phyloP scores from a whole-genome alignment of 2,329 filamentous ascomycete genomes.

The Trichocomaceae sp. region DNA sequence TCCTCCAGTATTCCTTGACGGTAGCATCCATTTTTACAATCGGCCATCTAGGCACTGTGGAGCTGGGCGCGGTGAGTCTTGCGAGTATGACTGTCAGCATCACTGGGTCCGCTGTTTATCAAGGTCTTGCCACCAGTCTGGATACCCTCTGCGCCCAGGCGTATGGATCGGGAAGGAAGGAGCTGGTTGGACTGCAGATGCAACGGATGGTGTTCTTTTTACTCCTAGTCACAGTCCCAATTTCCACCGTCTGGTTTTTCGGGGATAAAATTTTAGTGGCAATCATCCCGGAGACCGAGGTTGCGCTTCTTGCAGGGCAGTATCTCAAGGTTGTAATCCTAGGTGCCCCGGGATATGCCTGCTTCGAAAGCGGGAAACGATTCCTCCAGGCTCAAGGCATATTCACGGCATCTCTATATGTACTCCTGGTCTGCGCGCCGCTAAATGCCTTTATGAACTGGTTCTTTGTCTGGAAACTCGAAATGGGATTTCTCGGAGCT shows the following conservation, averaged over 20 bases:
- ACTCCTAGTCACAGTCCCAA: constrained; percentile 64
- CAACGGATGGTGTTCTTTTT: constrained; percentile 77
- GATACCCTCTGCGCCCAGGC: constrained; percentile 93
- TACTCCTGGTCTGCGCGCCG: constrained; percentile 73
- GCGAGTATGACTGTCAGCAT: constrained; percentile 76
- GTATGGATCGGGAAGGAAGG: constrained; percentile 83
- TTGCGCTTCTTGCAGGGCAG: constrained; percentile 63
- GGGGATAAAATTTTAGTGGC: constrained; percentile 58
- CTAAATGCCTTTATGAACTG: constrained; percentile 76
- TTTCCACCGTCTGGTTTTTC: constrained; percentile 63
- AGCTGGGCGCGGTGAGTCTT: constrained; percentile 61
- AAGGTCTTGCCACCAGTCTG: constrained; percentile 80
- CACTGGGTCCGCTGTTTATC: constrained; percentile 68
- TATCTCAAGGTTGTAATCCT: constrained; percentile 66
- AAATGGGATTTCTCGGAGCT: constrained; percentile 68
- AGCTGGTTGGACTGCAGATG: constrained; percentile 76
- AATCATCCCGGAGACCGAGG: constrained; percentile 65
- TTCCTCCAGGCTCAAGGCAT: constrained; percentile 82
- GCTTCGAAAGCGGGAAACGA: constrained; percentile 74
- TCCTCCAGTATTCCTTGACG: constrained; percentile 79
- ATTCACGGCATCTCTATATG: constrained; percentile 77
- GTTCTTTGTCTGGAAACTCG: constrained; percentile 66
- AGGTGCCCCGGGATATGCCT: constrained; percentile 68
- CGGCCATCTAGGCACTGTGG: constrained; percentile 64
- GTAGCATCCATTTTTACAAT: constrained; percentile 74